A percentile compares a stretch with the other conserved stretches of the same genome.
Conservation (phyloP, 2,329 filamentous ascomycete species). For the Trichoderma hamatum region DNA sequence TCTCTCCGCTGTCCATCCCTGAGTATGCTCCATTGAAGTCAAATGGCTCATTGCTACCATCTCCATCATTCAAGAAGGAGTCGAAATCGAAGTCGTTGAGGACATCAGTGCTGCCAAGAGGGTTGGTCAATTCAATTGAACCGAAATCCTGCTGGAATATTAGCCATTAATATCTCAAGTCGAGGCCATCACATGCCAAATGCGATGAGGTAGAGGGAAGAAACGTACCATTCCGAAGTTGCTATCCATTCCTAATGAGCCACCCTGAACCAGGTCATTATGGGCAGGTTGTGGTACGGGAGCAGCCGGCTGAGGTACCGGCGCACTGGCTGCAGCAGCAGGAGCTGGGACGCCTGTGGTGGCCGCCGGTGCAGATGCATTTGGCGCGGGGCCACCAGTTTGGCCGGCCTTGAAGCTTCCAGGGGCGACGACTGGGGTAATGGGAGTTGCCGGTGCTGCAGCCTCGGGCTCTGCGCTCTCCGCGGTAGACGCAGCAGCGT, state of each 20-base stretch:
- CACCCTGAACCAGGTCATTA: conserved; percentile 53
- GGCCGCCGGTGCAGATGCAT: conserved; percentile 35
- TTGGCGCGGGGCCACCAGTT: conserved; percentile 37
- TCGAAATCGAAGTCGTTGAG: conserved; percentile 70
- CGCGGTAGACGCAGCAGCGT: conserved; percentile 57
- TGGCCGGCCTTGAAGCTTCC: conserved; percentile 49
- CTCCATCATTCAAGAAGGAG: conserved; percentile 64
- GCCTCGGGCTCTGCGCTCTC: conserved; percentile 62
- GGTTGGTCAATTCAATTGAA: conserved; percentile 59
- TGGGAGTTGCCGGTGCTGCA: conserved; percentile 65
- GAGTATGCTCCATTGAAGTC: conserved; percentile 57
- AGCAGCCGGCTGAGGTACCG: conserved; percentile 45
- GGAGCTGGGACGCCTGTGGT: conserved; percentile 38
- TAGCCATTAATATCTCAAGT: conserved; percentile 19
- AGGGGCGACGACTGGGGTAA: conserved; percentile 57
- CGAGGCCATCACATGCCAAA: not conserved
- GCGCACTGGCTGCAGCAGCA: conserved; percentile 37
- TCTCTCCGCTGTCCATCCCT: conserved; percentile 60
- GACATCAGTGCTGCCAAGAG: conserved; percentile 57
- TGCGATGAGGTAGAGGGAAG: not conserved
- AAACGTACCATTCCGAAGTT: conserved; percentile 49
- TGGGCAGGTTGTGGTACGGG: conserved; percentile 50
- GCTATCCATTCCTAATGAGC: conserved; percentile 50
- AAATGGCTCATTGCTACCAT: conserved; percentile 53
- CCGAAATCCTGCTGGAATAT: conserved; percentile 45